These are phyloP conservation scores for Fusarium avenaceum DNA, from an alignment of 2,329 filamentous ascomycete species.

Conservation along the genomic window DNA sequence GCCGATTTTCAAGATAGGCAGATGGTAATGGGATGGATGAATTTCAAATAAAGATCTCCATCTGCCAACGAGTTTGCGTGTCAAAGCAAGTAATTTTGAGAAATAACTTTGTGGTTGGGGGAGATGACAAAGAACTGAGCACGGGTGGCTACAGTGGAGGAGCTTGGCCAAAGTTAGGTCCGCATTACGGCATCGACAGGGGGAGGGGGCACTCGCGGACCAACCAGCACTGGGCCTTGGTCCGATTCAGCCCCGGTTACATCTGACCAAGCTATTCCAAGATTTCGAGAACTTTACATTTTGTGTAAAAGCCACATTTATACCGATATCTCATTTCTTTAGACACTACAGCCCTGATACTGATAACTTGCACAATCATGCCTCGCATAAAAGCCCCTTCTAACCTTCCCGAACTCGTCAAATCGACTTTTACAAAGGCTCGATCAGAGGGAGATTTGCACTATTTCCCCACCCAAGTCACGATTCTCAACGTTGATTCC, in stretches of 20 bases:
- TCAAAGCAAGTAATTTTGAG: neutral
- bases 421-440: constrained; percentile 63
- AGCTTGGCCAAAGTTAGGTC: constrained; percentile 5
- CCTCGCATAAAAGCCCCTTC: constrained; percentile 57
- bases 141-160: constrained; percentile 7
- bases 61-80: neutral
- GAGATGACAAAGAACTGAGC: neutral
- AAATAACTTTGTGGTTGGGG: neutral
- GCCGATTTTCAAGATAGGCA: neutral
- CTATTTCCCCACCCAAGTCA: constrained; percentile 68
- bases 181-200: constrained; percentile 18
- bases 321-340: neutral
- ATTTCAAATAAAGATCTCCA: neutral
- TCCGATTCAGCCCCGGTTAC: constrained; percentile 5
- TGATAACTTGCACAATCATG: constrained; percentile 49
- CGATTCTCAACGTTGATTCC: constrained; percentile 60
- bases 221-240: constrained; percentile 20
- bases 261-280: constrained; percentile 14
- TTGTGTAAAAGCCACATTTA: neutral
- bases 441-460: constrained; percentile 62
- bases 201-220: neutral
- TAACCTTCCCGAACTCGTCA: constrained; percentile 66
- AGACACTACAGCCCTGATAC: too few species aligned
- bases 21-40: accelerated
- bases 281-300: neutral